phyloP scores from a whole-genome alignment of 805 yeast genomes.

The Candida nemodendra region DNA sequence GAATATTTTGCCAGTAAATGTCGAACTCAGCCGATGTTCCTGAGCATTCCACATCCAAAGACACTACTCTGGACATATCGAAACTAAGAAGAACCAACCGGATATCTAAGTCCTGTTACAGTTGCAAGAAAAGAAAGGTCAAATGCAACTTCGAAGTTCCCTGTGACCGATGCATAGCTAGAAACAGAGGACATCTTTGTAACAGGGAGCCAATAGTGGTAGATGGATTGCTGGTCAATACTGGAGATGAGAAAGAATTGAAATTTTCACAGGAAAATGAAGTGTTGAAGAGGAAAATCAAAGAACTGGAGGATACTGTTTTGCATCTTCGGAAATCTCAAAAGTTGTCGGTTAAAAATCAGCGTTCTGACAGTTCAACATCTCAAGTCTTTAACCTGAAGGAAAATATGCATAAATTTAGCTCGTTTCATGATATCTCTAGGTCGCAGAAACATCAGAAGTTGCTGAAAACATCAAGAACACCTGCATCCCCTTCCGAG shows the following conservation, averaged over 20 bases:
- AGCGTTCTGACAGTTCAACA: not conserved
- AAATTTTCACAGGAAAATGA: constrained; percentile 30
- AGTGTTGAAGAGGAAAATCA: constrained; percentile 26
- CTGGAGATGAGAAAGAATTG: constrained; percentile 23
- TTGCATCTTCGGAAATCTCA: constrained; percentile 7
- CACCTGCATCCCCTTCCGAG: constrained; percentile 1
- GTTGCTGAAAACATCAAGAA: not conserved
- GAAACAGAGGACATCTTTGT: constrained; percentile 33
- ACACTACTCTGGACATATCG: constrained; percentile 9
- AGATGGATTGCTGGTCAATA: constrained; percentile 32
- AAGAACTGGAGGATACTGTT: constrained; percentile 26
- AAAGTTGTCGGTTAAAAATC: not conserved
- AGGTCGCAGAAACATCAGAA: not conserved
- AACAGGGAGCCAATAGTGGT: constrained; percentile 34
- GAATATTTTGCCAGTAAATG: too few relatives aligned
- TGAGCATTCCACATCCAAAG: not conserved
- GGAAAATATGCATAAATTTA: not conserved
- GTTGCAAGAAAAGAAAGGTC: constrained; percentile 46
- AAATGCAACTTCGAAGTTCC: constrained; percentile 50
- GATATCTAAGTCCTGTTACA: constrained; percentile 42
- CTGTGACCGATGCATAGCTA: constrained; percentile 41
- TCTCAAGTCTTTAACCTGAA: not conserved
- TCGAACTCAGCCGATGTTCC: too few relatives aligned
- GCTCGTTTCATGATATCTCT: not conserved
- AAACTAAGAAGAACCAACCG: constrained; percentile 32